Evolutionary conservation across 805 yeast genomes (phyloP).

Genomic region (Myxozyma geophila): DNA sequence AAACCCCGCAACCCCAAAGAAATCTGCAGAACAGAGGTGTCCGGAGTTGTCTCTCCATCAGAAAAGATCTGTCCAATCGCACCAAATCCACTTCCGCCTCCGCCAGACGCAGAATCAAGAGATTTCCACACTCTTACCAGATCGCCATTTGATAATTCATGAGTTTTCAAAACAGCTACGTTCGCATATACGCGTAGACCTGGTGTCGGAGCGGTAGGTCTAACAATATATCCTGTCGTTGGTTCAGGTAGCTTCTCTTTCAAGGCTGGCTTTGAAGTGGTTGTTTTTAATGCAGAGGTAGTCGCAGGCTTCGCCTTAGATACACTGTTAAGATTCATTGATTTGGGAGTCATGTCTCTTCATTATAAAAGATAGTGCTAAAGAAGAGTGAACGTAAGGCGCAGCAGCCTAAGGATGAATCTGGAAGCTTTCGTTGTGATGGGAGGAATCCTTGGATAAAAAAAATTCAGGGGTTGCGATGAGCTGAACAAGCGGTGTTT

Average conservation of each 20-base stretch:
- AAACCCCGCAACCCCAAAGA: constrained; percentile 47
- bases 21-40: constrained; percentile 38
- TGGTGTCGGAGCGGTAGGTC: constrained; percentile 27
- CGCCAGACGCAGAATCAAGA: constrained; percentile 1
- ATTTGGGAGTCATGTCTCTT: constrained; percentile 19
- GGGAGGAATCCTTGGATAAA: background rate
- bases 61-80: constrained; percentile 24
- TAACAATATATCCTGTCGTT: constrained; percentile 27
- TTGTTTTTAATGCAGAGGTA: background rate
- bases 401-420: no score
- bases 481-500: background rate
- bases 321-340: constrained; percentile 19
- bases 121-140: constrained; percentile 25
- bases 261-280: background rate
- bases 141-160: constrained; percentile 21
- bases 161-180: constrained; percentile 20
- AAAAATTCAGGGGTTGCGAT: constrained; percentile 13
- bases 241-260: constrained; percentile 16
- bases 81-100: constrained; percentile 2
- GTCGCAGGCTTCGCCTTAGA: constrained; percentile 10
- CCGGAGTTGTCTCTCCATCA: constrained; percentile 15
- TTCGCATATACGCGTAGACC: constrained; percentile 16
- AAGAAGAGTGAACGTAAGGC: background rate
- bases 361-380: background rate
- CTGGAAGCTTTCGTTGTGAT: background rate